Conservation (phyloP, 768 basidiomycete genomes). For the Candolleomyces efflorescens region DNA sequence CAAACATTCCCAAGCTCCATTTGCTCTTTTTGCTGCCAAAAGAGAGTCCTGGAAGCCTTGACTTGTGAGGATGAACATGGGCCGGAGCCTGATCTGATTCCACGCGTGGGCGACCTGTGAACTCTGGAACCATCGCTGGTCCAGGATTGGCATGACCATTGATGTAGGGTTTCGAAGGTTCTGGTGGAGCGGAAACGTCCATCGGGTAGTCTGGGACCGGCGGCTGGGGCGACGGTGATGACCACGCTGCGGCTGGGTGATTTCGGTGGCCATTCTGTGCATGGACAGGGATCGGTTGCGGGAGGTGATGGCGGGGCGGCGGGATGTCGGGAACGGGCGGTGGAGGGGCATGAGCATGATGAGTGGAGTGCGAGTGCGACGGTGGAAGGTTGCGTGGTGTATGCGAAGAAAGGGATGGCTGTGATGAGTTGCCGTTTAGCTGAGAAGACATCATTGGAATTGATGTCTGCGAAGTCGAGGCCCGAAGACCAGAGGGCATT, state of each 20-base stretch:
- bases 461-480: constrained; percentile 34
- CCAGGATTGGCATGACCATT: constrained; percentile 46
- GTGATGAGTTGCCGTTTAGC: constrained; percentile 30
- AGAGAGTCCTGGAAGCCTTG: constrained; percentile 54
- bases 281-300: constrained; percentile 16
- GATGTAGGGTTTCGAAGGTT: constrained; percentile 38
- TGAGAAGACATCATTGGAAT: constrained; percentile 25
- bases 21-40: constrained; percentile 68
- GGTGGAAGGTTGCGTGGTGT: constrained; percentile 35
- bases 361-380: constrained; percentile 44
- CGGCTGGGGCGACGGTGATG: constrained; percentile 14
- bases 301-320: constrained; percentile 42
- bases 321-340: constrained; percentile 38
- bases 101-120: constrained; percentile 39
- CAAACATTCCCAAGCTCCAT: constrained; percentile 71
- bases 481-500: constrained; percentile 48
- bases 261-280: constrained; percentile 23
- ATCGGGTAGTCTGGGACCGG: constrained; percentile 48
- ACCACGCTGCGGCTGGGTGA: constrained; percentile 28
- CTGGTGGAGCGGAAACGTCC: constrained; percentile 53
- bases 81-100: constrained; percentile 28
- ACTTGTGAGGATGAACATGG: constrained; percentile 41
- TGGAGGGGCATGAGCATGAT: constrained; percentile 27
- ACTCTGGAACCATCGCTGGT: constrained; percentile 51
- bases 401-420: constrained; percentile 28